A percentile compares a stretch with the other conserved stretches of the same genome.
phyloP scores from a whole-genome alignment of 208 protist genomes.

The Leishmania lainsoni region DNA sequence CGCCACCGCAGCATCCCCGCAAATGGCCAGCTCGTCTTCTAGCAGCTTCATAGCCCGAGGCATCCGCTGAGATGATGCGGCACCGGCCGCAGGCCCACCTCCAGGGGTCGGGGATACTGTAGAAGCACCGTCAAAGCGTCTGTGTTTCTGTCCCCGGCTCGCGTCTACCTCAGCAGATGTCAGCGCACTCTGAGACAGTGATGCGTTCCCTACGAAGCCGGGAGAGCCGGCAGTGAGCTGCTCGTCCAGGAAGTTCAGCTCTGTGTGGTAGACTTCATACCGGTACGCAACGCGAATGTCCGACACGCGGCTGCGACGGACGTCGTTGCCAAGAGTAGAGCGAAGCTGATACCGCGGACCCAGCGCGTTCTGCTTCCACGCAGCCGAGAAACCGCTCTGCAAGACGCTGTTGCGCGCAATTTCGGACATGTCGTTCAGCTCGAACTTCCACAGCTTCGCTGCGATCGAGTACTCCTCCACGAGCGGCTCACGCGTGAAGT shows the following conservation, averaged over 20 bases:
- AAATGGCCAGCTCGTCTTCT: conserved; percentile 72
- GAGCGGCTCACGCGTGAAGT: conserved; percentile 96
- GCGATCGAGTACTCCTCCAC: conserved; percentile 99
- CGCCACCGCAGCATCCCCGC: conserved; percentile 43
- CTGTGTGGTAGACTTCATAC: conserved; percentile 92
- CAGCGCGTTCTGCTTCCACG: conserved; percentile 94
- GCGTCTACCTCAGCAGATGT: not conserved
- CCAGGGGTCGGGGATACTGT: not conserved
- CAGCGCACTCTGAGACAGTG: not conserved
- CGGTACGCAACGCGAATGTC: conserved; percentile 96
- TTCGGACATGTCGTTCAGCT: conserved; percentile 97
- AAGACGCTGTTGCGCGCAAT: conserved; percentile 98
- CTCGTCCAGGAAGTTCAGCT: conserved; percentile 88
- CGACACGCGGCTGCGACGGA: conserved; percentile 95
- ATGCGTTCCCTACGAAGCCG: not conserved
- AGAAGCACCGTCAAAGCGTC: not conserved
- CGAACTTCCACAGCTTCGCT: conserved; percentile 97
- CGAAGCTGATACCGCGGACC: conserved; percentile 90
- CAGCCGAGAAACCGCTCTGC: conserved; percentile 94
- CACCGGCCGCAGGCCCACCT: not conserved
- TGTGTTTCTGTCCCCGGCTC: not conserved
- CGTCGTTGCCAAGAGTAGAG: conserved; percentile 93
- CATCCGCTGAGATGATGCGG: conserved; percentile 36
- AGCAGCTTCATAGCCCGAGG: conserved; percentile 75
- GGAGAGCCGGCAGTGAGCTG: conserved; percentile 44